phyloP scores from a whole-genome alignment of 495 filamentous ascomycete genomes.

The Trypethelium eluteriae region DNA sequence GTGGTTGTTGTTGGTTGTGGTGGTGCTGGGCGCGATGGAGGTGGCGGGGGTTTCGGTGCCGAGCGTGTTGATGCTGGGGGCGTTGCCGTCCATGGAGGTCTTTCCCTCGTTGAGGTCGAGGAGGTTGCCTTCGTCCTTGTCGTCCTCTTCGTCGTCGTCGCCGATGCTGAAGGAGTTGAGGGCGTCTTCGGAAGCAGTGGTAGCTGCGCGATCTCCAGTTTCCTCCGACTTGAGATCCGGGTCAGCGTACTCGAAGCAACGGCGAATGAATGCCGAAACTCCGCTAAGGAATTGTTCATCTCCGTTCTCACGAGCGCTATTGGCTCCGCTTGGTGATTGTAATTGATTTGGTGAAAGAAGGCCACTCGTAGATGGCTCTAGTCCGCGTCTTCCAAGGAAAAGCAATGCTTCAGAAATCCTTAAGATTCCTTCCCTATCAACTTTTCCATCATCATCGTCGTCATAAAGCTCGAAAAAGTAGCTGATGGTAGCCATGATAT shows the following conservation, averaged over 20 bases:
- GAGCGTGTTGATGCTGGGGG: conserved; percentile 19
- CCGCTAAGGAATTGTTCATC: conserved; percentile 83
- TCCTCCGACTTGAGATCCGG: conserved; percentile 68
- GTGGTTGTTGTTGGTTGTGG: background rate
- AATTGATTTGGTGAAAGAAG: background rate
- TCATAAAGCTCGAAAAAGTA: conserved; percentile 98
- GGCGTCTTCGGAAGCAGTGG: conserved; percentile 33
- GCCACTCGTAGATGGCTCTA: conserved; percentile 41
- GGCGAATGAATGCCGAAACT: conserved; percentile 87
- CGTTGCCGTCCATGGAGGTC: conserved; percentile 20
- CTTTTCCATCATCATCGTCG: conserved; percentile 79
- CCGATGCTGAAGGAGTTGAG: conserved; percentile 61
- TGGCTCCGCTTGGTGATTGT: background rate
- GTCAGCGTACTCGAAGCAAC: conserved; percentile 97
- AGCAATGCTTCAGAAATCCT: conserved; percentile 89
- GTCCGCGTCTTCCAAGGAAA: conserved; percentile 79
- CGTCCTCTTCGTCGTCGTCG: conserved; percentile 66
- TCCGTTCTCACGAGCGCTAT: conserved; percentile 34
- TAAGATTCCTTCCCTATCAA: conserved; percentile 95
- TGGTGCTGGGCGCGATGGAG: conserved; percentile 9
- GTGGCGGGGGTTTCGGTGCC: conserved; percentile 16
- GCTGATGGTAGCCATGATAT: conserved; percentile 94
- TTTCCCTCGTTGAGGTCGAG: conserved; percentile 45
- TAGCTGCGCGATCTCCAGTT: conserved; percentile 24
- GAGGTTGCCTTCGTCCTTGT: conserved; percentile 62